Evolutionary conservation across 768 basidiomycete genomes (phyloP).

Genomic region (Panaeolus cyanescens): DNA sequence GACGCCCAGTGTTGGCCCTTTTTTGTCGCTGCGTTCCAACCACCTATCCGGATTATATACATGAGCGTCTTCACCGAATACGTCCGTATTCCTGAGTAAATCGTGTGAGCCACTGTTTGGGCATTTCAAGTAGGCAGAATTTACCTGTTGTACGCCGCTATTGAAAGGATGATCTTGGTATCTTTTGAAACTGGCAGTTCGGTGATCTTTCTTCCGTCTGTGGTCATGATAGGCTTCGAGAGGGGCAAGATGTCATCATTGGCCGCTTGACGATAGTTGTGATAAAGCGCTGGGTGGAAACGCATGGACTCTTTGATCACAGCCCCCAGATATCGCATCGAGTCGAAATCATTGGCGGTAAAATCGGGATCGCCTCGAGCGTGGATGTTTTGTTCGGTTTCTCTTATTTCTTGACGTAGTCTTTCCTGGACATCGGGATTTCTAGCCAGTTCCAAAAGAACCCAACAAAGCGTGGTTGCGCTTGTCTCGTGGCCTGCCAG

Average conservation of each 20-base stretch:
- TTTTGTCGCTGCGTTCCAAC: constrained; percentile 41
- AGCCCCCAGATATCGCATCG: constrained; percentile 49
- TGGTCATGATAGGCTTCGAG: constrained; percentile 49
- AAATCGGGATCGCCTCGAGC: constrained; percentile 42
- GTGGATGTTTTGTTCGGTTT: constrained; percentile 33
- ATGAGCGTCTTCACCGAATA: constrained; percentile 61
- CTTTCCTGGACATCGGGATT: constrained; percentile 58
- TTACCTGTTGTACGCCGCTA: constrained; percentile 58
- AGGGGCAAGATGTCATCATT: constrained; percentile 63
- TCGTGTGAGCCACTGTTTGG: background rate
- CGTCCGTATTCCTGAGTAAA: constrained; percentile 38
- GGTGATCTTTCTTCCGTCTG: constrained; percentile 41
- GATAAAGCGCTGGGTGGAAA: constrained; percentile 53
- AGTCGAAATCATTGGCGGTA: constrained; percentile 47
- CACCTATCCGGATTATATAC: constrained; percentile 59
- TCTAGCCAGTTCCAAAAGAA: constrained; percentile 61
- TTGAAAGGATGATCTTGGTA: constrained; percentile 51
- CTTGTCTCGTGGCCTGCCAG: constrained; percentile 64
- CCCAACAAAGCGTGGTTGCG: constrained; percentile 60
- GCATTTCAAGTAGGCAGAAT: background rate
- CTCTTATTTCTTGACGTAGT: constrained; percentile 62
- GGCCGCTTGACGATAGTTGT: constrained; percentile 51
- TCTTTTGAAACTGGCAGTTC: constrained; percentile 53
- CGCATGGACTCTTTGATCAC: constrained; percentile 58
- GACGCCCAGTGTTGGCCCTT: constrained; percentile 42